Conservation (phyloP, 2,329 filamentous ascomycete genomes). For the Lasiodiplodia hormozganensis region DNA sequence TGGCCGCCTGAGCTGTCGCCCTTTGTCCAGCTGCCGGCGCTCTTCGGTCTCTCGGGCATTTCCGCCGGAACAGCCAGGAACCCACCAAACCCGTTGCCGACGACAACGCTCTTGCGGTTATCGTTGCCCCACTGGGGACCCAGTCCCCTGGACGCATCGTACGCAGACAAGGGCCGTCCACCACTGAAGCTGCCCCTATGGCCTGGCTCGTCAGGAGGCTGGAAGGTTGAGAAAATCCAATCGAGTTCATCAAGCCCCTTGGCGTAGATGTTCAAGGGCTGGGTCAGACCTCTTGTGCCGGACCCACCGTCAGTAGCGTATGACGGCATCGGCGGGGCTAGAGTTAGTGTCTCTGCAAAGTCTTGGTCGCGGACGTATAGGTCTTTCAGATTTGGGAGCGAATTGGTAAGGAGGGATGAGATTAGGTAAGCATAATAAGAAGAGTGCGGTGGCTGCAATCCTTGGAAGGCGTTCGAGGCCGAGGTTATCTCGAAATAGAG, state of each 20-base stretch:
- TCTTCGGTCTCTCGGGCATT: conserved; percentile 43
- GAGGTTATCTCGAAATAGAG: conserved; percentile 85
- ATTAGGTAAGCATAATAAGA: conserved; percentile 87
- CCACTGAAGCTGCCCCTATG: conserved; percentile 47
- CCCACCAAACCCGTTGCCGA: conserved; percentile 71
- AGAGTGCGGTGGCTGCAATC: conserved; percentile 57
- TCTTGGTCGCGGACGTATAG: conserved; percentile 86
- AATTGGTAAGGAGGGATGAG: conserved; percentile 77
- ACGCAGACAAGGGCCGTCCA: conserved; percentile 54
- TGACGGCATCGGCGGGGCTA: conserved; percentile 68
- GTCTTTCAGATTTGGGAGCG: conserved; percentile 74
- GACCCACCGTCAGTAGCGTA: conserved; percentile 51
- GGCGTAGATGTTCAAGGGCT: conserved; percentile 68
- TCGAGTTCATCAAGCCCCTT: conserved; percentile 72
- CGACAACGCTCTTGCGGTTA: conserved; percentile 66
- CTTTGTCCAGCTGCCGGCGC: conserved; percentile 38
- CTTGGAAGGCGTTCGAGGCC: conserved; percentile 64
- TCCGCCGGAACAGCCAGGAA: conserved; percentile 66
- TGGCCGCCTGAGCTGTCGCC: background rate
- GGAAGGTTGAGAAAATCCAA: conserved; percentile 70
- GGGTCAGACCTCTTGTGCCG: conserved; percentile 38
- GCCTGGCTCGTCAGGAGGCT: conserved; percentile 55
- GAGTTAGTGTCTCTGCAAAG: conserved; percentile 80
- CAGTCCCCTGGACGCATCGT: conserved; percentile 54
- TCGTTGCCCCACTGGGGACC: conserved; percentile 66